phyloP scores from a whole-genome alignment of 139 green algal genomes.

The Picochlorum sp. region DNA sequence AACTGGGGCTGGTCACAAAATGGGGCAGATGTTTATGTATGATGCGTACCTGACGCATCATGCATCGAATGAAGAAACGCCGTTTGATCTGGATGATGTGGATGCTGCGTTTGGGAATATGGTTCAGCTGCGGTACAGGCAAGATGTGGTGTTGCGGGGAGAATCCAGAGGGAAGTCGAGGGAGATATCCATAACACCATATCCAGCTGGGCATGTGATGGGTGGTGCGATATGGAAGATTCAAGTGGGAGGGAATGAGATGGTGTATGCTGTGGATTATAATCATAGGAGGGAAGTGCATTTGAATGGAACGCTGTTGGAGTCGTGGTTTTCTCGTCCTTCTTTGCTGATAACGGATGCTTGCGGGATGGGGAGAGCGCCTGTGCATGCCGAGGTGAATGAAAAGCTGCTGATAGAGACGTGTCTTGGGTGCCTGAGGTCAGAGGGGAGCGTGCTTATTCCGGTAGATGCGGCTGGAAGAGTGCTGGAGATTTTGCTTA shows the following conservation, averaged over 20 bases:
- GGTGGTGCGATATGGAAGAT: conserved; percentile 82
- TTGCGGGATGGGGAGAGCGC: not conserved
- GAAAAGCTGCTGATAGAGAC: conserved; percentile 40
- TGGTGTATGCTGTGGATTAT: conserved; percentile 83
- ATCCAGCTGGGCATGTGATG: conserved; percentile 67
- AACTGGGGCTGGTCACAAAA: conserved; percentile 64
- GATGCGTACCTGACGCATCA: conserved; percentile 49
- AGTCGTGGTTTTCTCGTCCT: conserved; percentile 40
- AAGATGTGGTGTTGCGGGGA: conserved; percentile 35
- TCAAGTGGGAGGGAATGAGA: conserved; percentile 48
- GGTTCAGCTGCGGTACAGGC: conserved; percentile 49
- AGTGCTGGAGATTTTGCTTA: conserved; percentile 79
- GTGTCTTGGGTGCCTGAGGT: conserved; percentile 31
- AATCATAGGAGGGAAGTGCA: conserved; percentile 67
- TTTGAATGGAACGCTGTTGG: conserved; percentile 45
- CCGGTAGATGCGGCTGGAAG: conserved; percentile 75
- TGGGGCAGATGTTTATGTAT: conserved; percentile 82
- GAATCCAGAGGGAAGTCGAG: conserved; percentile 9
- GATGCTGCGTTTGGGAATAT: conserved; percentile 61
- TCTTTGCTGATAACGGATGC: conserved; percentile 67
- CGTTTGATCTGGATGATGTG: conserved; percentile 68
- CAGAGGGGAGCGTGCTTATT: conserved; percentile 73
- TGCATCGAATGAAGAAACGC: conserved; percentile 45
- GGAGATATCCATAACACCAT: conserved; percentile 61
- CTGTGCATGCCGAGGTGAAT: not conserved